A percentile compares a stretch with the other conserved stretches of the same genome.
These are phyloP conservation scores for Botryosphaeria dothidea DNA, from an alignment of 2,329 filamentous ascomycete species.

Conservation along the genomic window DNA sequence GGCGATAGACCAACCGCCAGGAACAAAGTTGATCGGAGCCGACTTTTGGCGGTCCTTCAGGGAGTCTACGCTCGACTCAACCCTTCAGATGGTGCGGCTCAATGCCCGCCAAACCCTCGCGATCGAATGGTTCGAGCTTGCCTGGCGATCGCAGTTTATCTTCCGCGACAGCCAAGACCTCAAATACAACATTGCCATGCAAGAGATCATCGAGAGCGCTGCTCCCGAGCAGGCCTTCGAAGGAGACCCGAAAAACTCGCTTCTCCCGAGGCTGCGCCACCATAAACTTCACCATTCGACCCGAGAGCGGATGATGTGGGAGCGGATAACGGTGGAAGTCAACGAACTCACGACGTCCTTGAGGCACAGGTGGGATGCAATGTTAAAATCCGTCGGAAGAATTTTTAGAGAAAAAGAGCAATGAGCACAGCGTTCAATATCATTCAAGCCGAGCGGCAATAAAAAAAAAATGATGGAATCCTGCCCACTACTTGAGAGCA, in stretches of 20 bases:
- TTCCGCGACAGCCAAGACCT: background rate
- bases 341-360: background rate
- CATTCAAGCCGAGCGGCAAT: no score
- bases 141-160: slow-evolving; percentile 5
- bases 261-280: background rate
- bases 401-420: no score
- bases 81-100: background rate
- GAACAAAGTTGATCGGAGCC: background rate
- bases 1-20: background rate
- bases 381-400: no score
- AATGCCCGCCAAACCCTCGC: slow-evolving; percentile 24
- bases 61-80: background rate
- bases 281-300: background rate
- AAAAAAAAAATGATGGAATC: no score
- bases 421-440: no score
- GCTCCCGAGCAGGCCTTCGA: background rate
- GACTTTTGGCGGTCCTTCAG: background rate
- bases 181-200: background rate
- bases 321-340: background rate
- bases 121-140: slow-evolving; percentile 33
- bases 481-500: no score
- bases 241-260: background rate
- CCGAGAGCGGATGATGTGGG: background rate
- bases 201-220: background rate
- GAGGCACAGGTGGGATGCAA: background rate